Base-by-base conservation (phyloP, 352 stramenopile genomes). In the Lagenidium giganteum region DNA sequence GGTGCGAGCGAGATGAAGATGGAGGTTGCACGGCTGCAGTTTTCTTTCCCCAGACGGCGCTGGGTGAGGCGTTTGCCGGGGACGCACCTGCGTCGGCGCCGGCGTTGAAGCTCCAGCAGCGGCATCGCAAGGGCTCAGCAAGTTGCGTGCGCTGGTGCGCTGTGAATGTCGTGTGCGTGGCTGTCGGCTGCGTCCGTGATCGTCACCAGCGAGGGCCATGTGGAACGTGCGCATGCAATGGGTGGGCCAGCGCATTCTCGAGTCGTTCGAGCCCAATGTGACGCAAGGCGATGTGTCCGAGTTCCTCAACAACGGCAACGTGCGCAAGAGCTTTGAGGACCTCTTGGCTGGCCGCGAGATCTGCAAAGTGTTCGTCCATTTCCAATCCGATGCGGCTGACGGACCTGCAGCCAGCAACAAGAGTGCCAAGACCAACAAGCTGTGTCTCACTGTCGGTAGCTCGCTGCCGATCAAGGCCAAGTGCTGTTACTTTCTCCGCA, bases 401-500 rank as follows among this genome's bases (percentile, higher is more conserved):
- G n/a, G 17, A n/a, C 12, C 12, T 16, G 32, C 31, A 8, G 20
- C n/a, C 25, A 31, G 31, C 24, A 50, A 46, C 25, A 30, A 28
- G 30, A 38, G 25, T 9, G 28, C 16, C 12, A 50, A 48, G 43
- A 52, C 51, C 22, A 70, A 48, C 40, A 91, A 85, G 55, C 49
- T 91, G 14, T 74, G 76, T 47, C 51, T 88, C 27, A 87, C 76
- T 1, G 51, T 86, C n/a, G 82, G 82, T 11, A 76, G 40, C 17
- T 81, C 77, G 13, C 57, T 89, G 0, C 72, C 79, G 12, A 84
- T 94, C 35, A 70, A 67, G 34, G 47, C 69, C 30, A 94, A 91
- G 48, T 93, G 78, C 47, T 92, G 80, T 48, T 94, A 91, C 57
- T 93, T 94, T 28, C 46, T 94, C 21, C 57, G 82, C 16, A 89